Base-by-base conservation (phyloP, 2,329 filamentous ascomycete genomes). In the Colletotrichum truncatum region DNA sequence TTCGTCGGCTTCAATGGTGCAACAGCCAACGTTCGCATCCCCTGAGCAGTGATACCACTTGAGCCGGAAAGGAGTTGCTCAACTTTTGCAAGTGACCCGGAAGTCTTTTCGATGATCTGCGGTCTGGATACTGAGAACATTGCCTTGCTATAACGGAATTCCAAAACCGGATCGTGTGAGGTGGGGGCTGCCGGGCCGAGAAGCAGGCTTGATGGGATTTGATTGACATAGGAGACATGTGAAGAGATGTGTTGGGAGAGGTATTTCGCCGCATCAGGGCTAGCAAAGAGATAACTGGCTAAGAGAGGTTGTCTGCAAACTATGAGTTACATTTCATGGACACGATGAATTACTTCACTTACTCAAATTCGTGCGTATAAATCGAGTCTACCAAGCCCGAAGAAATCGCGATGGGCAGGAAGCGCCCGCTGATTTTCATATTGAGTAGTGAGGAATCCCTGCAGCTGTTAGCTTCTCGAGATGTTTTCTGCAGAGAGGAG, bases 211-310 rank as follows among this genome's bases (percentile, higher is more conserved):
- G 76, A 67, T 0, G 88, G 87, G 6, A 90, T 80, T 55, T 88
- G 83, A 72, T 90, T 90, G 59, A 87, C 76, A 70, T 84, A 85
- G 0, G 84, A 82, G 1, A 82, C 72, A 11, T 82, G 76, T 3
- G 85, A 78, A 8, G 78, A 70, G 34, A 89, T 75, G 72, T 86
- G 88, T 67, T 90, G 85, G 7, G 81, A 78, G 4, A 90, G 77
- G 67, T 90, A 91, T 71, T 90, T 90, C 14, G 82, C 85, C 3
- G 83, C 76, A 2, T 77, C 67, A 0, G 82, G 77, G 21, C 77
- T 76, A 9, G 82, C 81, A 71, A 88, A 90, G 66, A 85, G 77
- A 69, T 87, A 89, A 3, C 81, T 77, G 18, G 84, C 84, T 14
- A 70, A 60, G 9, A 67, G 51, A 70, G 1, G 77, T 59, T 65